Evolutionary conservation across 805 yeast genomes (phyloP).

Genomic region (Lipomyces lipofer): DNA sequence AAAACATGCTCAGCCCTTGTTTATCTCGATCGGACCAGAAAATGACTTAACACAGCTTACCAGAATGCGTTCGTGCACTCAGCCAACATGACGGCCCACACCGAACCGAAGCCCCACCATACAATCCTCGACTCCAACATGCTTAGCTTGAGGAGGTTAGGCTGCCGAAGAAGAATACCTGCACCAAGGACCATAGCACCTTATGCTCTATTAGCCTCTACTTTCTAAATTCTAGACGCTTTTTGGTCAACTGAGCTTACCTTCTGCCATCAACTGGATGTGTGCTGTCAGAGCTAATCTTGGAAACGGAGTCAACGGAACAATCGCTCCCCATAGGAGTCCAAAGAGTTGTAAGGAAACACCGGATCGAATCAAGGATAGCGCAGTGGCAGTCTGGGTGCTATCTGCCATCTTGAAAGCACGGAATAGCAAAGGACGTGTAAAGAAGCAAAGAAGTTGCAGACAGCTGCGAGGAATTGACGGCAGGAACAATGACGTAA

Average conservation of each 20-base stretch:
- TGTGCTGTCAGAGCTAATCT: neutral
- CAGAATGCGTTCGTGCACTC: neutral
- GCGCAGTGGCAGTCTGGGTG: neutral
- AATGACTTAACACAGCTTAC: neutral
- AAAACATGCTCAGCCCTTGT: neutral
- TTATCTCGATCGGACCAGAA: neutral
- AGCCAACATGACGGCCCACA: neutral
- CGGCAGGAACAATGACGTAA: too few relatives aligned
- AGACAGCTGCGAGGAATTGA: neutral
- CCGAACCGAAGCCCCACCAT: neutral
- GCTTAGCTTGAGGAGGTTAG: neutral
- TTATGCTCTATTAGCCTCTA: neutral
- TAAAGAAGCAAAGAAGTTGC: neutral
- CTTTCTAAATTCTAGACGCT: neutral
- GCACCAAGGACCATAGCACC: neutral
- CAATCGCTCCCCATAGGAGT: neutral
- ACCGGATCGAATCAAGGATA: neutral
- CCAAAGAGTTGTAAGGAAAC: neutral
- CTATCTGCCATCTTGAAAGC: neutral
- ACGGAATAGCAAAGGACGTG: neutral
- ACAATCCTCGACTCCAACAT: neutral
- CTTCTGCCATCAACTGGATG: slow-evolving; percentile 1
- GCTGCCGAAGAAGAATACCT: neutral
- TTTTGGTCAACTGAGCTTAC: neutral
- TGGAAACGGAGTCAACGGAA: neutral